These are phyloP conservation scores for Phlegmacium glaucopus DNA, from an alignment of 768 basidiomycete species.

Conservation along the genomic window DNA sequence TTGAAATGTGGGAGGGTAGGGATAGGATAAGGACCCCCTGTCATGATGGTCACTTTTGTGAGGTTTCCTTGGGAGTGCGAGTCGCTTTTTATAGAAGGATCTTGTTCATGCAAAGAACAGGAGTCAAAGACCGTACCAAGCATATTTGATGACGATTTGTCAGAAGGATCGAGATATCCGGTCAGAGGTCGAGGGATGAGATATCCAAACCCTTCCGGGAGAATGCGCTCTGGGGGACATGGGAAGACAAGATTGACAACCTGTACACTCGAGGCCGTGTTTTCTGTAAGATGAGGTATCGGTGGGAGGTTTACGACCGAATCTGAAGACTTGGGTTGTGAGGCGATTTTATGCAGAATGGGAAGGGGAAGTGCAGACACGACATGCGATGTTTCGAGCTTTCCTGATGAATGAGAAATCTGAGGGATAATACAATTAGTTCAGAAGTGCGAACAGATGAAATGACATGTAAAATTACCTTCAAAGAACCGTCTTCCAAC, in stretches of 20 bases:
- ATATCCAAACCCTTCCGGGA: slow-evolving; percentile 91
- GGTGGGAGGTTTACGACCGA: slow-evolving; percentile 19
- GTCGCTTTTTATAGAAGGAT: slow-evolving; percentile 15
- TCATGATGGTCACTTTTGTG: slow-evolving; percentile 87
- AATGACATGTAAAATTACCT: slow-evolving; percentile 33
- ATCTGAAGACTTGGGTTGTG: slow-evolving; percentile 2
- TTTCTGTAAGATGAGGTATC: slow-evolving; percentile 66
- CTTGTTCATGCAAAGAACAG: slow-evolving; percentile 62
- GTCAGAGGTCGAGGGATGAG: slow-evolving; percentile 76
- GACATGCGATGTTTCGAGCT: slow-evolving; percentile 53
- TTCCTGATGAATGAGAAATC: slow-evolving; percentile 15
- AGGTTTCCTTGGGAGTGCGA: slow-evolving; percentile 31
- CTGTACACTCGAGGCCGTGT: slow-evolving; percentile 76
- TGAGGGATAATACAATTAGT: slow-evolving; percentile 4
- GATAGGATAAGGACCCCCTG: slow-evolving; percentile 71
- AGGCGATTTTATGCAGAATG: slow-evolving; percentile 42
- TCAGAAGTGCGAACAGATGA: slow-evolving; percentile 1
- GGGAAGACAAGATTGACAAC: slow-evolving; percentile 88
- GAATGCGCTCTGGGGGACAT: slow-evolving; percentile 43
- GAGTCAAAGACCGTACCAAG: slow-evolving; percentile 93
- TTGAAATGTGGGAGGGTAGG: slow-evolving; percentile 20
- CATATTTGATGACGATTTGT: slow-evolving; percentile 36
- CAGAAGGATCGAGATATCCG: slow-evolving; percentile 39
- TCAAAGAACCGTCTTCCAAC: slow-evolving; percentile 33
- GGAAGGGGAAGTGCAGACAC: slow-evolving; percentile 77